Conservation (phyloP, 108 stramenopile genomes). For the Parietichytrium sp. region DNA sequence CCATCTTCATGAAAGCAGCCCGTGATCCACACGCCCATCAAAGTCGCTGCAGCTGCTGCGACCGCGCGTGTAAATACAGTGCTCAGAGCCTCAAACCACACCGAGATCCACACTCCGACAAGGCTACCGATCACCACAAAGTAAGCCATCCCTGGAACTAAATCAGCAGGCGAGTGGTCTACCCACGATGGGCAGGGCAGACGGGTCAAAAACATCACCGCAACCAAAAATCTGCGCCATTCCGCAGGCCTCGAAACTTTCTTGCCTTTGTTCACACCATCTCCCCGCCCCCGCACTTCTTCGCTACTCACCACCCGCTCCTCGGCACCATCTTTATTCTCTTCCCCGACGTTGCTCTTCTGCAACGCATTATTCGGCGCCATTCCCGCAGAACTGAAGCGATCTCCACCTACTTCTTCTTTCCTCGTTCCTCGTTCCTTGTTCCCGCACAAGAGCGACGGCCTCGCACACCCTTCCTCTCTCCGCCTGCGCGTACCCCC, state of each 20-base stretch:
- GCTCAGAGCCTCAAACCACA: constrained; percentile 45
- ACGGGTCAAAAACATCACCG: constrained; percentile 64
- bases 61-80: constrained; percentile 44
- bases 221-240: background rate
- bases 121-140: constrained; percentile 66
- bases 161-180: constrained; percentile 44
- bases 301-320: background rate
- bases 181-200: constrained; percentile 69
- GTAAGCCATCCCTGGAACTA: constrained; percentile 73
- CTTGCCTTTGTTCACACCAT: background rate
- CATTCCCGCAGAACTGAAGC: too few relatives aligned
- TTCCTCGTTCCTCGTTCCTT: too few relatives aligned
- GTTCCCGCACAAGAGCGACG: too few relatives aligned
- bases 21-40: constrained; percentile 56
- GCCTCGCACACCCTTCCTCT: too few relatives aligned
- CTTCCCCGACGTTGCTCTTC: constrained; percentile 15
- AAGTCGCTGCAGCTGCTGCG: constrained; percentile 48
- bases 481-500: too few relatives aligned
- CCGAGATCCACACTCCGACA: constrained; percentile 56
- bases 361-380: constrained; percentile 20
- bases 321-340: background rate
- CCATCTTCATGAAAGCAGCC: constrained; percentile 82
- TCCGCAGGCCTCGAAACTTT: background rate
- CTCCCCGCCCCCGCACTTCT: background rate
- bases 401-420: too few relatives aligned